Conservation (phyloP, 257 asterid genomes). For the Oldenlandia corymbosa region DNA sequence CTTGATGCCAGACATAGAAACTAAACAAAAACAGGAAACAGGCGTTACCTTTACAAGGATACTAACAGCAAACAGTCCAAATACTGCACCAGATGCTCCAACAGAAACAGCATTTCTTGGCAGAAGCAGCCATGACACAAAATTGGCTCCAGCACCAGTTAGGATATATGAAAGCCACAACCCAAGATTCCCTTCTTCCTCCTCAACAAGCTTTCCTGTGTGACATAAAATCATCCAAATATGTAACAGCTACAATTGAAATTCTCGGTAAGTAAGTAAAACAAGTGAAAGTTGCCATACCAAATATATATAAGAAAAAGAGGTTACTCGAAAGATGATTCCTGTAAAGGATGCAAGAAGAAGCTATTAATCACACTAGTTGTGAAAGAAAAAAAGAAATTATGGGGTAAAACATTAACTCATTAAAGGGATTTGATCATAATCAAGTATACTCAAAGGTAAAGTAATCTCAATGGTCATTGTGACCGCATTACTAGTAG, state of each 20-base stretch:
- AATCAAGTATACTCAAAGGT: no score
- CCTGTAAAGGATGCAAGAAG: slow-evolving; percentile 41
- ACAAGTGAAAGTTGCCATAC: slow-evolving; percentile 38
- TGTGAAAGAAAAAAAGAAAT: no score
- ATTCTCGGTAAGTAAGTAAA: no score
- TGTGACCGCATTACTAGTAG: no score
- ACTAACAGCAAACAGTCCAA: slow-evolving; percentile 90
- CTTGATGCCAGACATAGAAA: not conserved
- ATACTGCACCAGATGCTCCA: slow-evolving; percentile 98
- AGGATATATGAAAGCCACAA: slow-evolving; percentile 87
- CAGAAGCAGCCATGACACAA: slow-evolving; percentile 88
- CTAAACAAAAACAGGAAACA: not conserved
- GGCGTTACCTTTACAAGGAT: slow-evolving; percentile 75
- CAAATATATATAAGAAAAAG: slow-evolving; percentile 92
- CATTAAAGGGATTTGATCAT: no score
- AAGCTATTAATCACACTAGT: no score
- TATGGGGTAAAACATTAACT: no score
- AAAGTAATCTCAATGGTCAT: no score
- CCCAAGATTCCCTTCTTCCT: slow-evolving; percentile 93
- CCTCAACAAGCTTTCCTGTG: slow-evolving; percentile 92
- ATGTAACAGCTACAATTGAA: no score
- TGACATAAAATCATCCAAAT: slow-evolving; percentile 5
- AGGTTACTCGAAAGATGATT: slow-evolving; percentile 91
- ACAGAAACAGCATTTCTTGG: slow-evolving; percentile 93
- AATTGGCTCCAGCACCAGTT: slow-evolving; percentile 95